phyloP scores from a whole-genome alignment of 2,329 filamentous ascomycete species.

The Aspergillus sp. region DNA sequence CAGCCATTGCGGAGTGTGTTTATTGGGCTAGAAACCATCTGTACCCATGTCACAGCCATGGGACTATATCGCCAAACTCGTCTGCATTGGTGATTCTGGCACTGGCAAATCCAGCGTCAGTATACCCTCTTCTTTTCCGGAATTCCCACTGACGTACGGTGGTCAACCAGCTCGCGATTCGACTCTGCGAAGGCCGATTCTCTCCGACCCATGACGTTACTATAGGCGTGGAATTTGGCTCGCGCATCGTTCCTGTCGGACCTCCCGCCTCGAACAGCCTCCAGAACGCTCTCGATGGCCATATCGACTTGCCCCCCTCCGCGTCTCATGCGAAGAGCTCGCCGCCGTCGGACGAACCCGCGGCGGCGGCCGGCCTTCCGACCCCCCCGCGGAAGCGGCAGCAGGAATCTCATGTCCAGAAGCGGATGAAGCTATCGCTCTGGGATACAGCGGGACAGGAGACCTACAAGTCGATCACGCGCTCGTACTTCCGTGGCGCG shows the following conservation, averaged over 20 bases:
- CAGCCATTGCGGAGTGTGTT: slow-evolving; percentile 1
- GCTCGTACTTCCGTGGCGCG: slow-evolving; percentile 83
- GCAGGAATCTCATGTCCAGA: slow-evolving; percentile 37
- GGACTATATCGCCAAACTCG: slow-evolving; percentile 98
- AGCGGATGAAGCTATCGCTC: slow-evolving; percentile 86
- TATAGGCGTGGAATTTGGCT: slow-evolving; percentile 93
- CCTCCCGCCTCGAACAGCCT: slow-evolving; percentile 61
- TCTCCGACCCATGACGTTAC: slow-evolving; percentile 92
- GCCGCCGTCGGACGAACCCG: slow-evolving; percentile 3
- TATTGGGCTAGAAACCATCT: slow-evolving; percentile 3
- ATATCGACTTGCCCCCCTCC: slow-evolving; percentile 2
- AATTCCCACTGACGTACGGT: slow-evolving; percentile 6
- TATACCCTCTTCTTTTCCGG: slow-evolving; percentile 5
- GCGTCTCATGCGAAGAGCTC: slow-evolving; percentile 7
- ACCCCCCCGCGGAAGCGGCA: slow-evolving; percentile 28
- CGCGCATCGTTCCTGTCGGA: slow-evolving; percentile 81
- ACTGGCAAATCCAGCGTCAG: slow-evolving; percentile 78
- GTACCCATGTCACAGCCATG: slow-evolving; percentile 54
- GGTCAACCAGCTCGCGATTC: slow-evolving; percentile 64
- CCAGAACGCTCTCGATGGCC: slow-evolving; percentile 39
- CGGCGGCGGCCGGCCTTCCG: slow-evolving; percentile 20
- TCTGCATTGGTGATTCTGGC: slow-evolving; percentile 92
- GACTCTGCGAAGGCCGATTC: slow-evolving; percentile 93
- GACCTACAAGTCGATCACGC: slow-evolving; percentile 92
- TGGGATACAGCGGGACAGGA: slow-evolving; percentile 98